Evolutionary conservation across 352 stramenopile species (phyloP).

Genomic region (Phytophthora ramorum): DNA sequence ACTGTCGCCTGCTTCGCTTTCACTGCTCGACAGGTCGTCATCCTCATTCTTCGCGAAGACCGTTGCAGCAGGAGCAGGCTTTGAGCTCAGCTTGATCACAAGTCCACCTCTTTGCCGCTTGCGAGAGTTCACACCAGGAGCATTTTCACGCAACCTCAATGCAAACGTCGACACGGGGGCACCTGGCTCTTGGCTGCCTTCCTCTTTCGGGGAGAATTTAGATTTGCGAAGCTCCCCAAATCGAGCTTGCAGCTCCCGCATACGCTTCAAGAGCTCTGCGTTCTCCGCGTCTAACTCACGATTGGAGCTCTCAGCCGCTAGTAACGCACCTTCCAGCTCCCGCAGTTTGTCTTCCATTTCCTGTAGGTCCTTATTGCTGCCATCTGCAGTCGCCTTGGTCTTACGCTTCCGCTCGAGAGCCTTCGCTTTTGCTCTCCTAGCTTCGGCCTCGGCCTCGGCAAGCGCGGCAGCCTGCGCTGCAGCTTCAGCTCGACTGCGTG

Average conservation of each 20-base stretch:
- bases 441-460: slow-evolving; percentile 33
- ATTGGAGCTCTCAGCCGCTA: slow-evolving; percentile 34
- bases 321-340: slow-evolving; percentile 42
- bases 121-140: slow-evolving; percentile 10
- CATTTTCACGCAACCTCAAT: slow-evolving; percentile 45
- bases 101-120: slow-evolving; percentile 10
- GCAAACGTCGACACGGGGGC: slow-evolving; percentile 42
- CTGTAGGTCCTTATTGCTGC: slow-evolving; percentile 41
- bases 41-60: slow-evolving; percentile 30
- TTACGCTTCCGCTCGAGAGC: slow-evolving; percentile 38
- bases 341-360: slow-evolving; percentile 51
- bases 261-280: slow-evolving; percentile 50
- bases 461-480: slow-evolving; percentile 40
- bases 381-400: slow-evolving; percentile 23
- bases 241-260: slow-evolving; percentile 57
- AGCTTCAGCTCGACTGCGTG: slow-evolving; percentile 41
- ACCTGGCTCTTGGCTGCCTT: slow-evolving; percentile 3
- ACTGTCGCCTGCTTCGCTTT: slow-evolving; percentile 48
- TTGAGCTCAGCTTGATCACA: not conserved
- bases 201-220: slow-evolving; percentile 1
- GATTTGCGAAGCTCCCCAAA: slow-evolving; percentile 33
- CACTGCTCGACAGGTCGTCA: slow-evolving; percentile 61
- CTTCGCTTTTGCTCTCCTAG: slow-evolving; percentile 34
- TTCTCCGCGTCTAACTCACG: slow-evolving; percentile 65
- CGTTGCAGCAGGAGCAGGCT: not conserved